A percentile compares a stretch with the other conserved stretches of the same genome.
These are phyloP conservation scores for Alnus rubra DNA, from an alignment of 306 rosid species.

Conservation along the genomic window DNA sequence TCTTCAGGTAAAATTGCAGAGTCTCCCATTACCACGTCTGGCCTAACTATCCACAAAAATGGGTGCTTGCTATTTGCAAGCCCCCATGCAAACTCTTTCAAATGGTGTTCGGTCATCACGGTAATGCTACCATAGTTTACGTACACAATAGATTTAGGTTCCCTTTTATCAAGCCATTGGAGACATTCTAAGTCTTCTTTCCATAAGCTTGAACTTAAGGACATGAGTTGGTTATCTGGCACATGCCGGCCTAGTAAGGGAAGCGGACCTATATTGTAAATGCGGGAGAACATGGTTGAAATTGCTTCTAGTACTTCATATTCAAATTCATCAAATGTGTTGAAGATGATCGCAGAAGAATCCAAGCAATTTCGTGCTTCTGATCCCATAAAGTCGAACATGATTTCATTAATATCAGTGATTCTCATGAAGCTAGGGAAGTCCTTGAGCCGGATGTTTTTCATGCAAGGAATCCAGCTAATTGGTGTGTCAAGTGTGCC, in stretches of 20 bases:
- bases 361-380: constrained; percentile 26
- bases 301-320: constrained; percentile 28
- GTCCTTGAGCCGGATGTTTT: constrained; percentile 37
- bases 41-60: constrained; percentile 41
- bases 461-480: constrained; percentile 30
- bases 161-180: constrained; percentile 34
- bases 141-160: constrained; percentile 32
- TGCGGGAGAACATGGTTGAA: constrained; percentile 21
- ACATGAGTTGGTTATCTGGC: constrained; percentile 11
- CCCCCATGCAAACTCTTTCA: constrained; percentile 46
- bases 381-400: constrained; percentile 33
- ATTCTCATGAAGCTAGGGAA: constrained; percentile 34
- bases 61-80: constrained; percentile 35
- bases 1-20: constrained; percentile 18
- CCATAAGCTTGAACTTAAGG: constrained; percentile 36
- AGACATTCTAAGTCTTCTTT: constrained; percentile 37
- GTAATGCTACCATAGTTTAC: constrained; percentile 37
- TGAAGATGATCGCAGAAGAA: constrained; percentile 32
- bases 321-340: constrained; percentile 33
- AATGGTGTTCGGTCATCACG: constrained; percentile 18
- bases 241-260: constrained; percentile 13
- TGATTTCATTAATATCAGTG: constrained; percentile 11
- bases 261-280: constrained; percentile 37
- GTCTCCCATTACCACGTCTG: constrained; percentile 31
- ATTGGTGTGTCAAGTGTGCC: constrained; percentile 28